These are phyloP conservation scores for Trichoderma harzianum DNA, from an alignment of 2,329 filamentous ascomycete genomes.

Conservation along the genomic window DNA sequence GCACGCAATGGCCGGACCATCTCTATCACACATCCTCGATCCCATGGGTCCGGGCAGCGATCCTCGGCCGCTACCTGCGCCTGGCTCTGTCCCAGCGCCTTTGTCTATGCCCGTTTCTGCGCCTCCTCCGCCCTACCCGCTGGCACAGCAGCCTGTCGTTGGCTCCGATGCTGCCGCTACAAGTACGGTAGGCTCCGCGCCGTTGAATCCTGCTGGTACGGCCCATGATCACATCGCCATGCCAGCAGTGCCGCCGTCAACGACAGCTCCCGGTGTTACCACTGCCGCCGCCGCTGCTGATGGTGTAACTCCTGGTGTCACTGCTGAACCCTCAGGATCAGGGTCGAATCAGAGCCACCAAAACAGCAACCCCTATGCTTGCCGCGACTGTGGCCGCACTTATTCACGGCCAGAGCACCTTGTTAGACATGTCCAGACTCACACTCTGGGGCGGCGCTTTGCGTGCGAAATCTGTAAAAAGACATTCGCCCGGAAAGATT, in stretches of 20 bases:
- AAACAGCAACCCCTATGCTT: conserved; percentile 43
- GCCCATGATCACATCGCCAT: background rate
- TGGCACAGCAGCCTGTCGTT: background rate
- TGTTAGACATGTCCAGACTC: conserved; percentile 49
- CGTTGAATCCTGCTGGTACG: background rate
- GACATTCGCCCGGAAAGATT: conserved; percentile 51
- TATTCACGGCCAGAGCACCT: conserved; percentile 55
- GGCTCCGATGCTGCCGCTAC: background rate
- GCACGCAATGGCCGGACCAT: conserved; percentile 31
- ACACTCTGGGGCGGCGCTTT: conserved; percentile 50
- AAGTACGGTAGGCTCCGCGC: background rate
- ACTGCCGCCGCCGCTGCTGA: background rate
- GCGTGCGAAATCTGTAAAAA: conserved; percentile 50
- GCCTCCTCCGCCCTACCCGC: background rate
- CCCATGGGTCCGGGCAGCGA: conserved; percentile 26
- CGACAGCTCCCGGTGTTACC: background rate
- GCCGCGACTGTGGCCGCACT: conserved; percentile 48
- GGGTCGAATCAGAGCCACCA: conserved; percentile 24
- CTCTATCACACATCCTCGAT: conserved; percentile 33
- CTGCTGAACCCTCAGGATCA: conserved; percentile 2
- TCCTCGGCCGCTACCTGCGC: background rate
- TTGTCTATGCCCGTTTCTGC: background rate
- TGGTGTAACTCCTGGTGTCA: background rate
- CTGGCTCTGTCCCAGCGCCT: background rate
- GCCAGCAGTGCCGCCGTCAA: background rate